Conservation (phyloP, 768 basidiomycete species). For the Mycena olivaceomarginata region DNA sequence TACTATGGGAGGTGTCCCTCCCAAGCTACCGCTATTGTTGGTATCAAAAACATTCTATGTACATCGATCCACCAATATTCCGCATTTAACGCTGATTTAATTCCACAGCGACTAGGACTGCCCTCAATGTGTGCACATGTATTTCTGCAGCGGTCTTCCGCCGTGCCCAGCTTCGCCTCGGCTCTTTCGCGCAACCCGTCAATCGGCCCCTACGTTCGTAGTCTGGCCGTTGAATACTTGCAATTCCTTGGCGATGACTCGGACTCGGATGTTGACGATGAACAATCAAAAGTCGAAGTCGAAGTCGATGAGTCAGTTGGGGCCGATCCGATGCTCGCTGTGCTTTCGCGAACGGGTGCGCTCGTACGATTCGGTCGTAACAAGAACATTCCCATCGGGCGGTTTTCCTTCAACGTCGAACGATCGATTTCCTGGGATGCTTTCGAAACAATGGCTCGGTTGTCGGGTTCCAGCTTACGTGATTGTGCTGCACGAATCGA, state of each 20-base stretch:
- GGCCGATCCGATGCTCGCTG: background rate
- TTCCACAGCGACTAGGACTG: slow-evolving; percentile 20
- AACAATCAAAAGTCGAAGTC: background rate
- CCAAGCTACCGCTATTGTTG: slow-evolving; percentile 8
- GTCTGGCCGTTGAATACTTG: background rate
- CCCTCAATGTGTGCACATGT: slow-evolving; percentile 6
- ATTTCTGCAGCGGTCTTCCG: background rate
- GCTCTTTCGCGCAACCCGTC: background rate
- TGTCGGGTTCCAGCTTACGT: background rate
- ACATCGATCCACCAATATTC: background rate
- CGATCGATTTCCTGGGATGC: slow-evolving; percentile 11
- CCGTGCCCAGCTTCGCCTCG: background rate
- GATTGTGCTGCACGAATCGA: background rate
- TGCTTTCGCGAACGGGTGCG: slow-evolving; percentile 10
- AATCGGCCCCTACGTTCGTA: background rate
- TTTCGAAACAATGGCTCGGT: slow-evolving; percentile 3
- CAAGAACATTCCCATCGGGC: background rate
- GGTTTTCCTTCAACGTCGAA: background rate
- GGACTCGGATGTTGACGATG: background rate
- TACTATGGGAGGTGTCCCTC: background rate
- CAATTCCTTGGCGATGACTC: no score
- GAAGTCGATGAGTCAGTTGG: no score
- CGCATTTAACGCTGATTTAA: background rate
- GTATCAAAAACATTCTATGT: slow-evolving; percentile 23
- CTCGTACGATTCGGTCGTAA: background rate